Evolutionary conservation across 148 eudicot species (phyloP).

Genomic region (Oxyria digyna): DNA sequence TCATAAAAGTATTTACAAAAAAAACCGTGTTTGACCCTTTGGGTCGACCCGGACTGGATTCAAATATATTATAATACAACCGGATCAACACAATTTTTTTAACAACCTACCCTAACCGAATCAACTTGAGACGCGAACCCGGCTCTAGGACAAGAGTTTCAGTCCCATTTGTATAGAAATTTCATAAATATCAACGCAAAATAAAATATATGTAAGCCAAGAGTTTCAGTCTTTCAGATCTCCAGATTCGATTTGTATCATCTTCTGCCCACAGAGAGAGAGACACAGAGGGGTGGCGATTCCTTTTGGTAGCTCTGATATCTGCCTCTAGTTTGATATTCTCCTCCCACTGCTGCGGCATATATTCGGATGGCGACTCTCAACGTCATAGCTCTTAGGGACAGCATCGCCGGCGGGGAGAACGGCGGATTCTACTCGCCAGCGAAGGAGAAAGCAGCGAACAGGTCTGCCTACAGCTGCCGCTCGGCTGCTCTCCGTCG

Average conservation of each 20-base stretch:
- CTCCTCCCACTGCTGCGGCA: not conserved
- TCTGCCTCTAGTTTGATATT: not conserved
- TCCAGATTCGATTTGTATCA: not conserved
- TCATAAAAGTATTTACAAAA: too few species aligned
- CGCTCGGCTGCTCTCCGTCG: constrained; percentile 37
- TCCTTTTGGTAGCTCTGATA: not conserved
- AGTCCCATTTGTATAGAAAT: too few species aligned
- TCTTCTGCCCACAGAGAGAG: not conserved
- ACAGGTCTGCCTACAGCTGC: constrained; percentile 21
- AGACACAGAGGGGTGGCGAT: not conserved
- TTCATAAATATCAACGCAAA: too few species aligned
- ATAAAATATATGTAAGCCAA: too few species aligned
- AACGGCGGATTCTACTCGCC: constrained; percentile 44
- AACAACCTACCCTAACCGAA: too few species aligned
- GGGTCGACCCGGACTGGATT: too few species aligned
- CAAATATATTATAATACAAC: too few species aligned
- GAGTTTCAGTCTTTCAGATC: not conserved
- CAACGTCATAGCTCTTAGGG: constrained; percentile 37
- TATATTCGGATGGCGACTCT: constrained; percentile 30
- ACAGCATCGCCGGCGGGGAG: constrained; percentile 20
- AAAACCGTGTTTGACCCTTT: too few species aligned
- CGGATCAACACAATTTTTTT: too few species aligned
- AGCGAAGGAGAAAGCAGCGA: constrained; percentile 63
- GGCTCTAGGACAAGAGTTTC: too few species aligned
- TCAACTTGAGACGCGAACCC: too few species aligned